These are phyloP conservation scores for Vigna unguiculata DNA, from an alignment of 306 rosid genomes.

Conservation along the genomic window DNA sequence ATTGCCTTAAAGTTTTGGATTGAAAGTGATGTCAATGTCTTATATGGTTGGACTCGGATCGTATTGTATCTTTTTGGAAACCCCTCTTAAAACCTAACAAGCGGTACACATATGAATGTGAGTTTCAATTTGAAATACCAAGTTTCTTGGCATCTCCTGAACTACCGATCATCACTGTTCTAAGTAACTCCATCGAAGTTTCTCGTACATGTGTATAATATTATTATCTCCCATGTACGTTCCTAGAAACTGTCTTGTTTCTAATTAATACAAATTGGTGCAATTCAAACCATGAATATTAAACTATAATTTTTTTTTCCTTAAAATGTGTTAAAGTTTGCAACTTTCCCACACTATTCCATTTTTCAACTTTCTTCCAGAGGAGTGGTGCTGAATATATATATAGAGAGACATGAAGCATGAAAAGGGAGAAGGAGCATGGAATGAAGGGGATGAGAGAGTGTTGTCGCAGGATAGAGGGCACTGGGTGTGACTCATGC, in stretches of 20 bases:
- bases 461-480: conserved; percentile 25
- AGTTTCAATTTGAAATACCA: neutral
- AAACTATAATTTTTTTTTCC: neutral
- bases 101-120: neutral
- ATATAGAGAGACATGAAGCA: neutral
- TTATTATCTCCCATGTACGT: neutral
- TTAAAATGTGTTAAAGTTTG: neutral
- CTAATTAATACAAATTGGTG: neutral
- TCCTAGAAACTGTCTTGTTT: neutral
- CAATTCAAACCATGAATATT: conserved; percentile 1
- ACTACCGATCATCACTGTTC: neutral
- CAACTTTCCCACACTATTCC: neutral
- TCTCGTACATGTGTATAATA: neutral
- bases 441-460: conserved; percentile 3
- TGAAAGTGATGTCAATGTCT: too few species aligned
- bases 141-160: neutral
- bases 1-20: too few species aligned
- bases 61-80: too few species aligned
- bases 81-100: too few species aligned
- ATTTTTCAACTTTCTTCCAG: neutral
- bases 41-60: too few species aligned
- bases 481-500: neutral
- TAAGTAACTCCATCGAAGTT: neutral
- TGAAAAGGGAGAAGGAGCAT: neutral
- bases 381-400: neutral